Evolutionary conservation across 805 yeast species (phyloP).

Genomic region (Ascoidea tarda): DNA sequence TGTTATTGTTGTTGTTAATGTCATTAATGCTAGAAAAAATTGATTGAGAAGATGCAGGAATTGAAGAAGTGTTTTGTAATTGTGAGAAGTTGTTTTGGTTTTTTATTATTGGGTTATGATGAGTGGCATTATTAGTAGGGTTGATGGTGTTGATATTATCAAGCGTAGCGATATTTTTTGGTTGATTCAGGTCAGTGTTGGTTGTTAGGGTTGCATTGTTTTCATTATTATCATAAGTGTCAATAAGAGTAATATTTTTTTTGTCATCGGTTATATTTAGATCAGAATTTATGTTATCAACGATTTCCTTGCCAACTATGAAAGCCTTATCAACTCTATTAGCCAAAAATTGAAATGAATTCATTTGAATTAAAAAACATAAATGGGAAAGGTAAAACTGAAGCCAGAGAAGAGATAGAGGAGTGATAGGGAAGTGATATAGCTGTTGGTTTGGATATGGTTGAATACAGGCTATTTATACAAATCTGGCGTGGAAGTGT

Average conservation of each 20-base stretch:
- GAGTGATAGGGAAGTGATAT: too few species aligned
- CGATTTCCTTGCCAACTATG: background rate
- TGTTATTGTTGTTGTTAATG: too few species aligned
- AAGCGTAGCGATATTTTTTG: background rate
- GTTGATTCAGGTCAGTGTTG: background rate
- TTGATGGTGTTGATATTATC: constrained; percentile 1
- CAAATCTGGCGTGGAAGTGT: too few species aligned
- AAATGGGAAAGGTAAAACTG: too few species aligned
- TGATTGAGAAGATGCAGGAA: too few species aligned
- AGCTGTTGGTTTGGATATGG: too few species aligned
- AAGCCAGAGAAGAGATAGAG: too few species aligned
- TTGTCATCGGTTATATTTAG: background rate
- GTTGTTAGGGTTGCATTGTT: background rate
- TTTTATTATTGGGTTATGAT: background rate
- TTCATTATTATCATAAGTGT: background rate
- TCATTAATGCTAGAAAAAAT: too few species aligned
- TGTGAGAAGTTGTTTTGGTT: too few species aligned
- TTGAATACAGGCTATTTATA: too few species aligned
- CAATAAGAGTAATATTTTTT: background rate
- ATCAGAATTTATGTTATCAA: too few species aligned
- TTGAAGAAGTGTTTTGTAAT: too few species aligned
- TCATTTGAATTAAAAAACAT: constrained; percentile 8
- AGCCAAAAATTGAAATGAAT: constrained; percentile 16
- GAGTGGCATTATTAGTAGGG: background rate
- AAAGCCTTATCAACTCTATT: constrained; percentile 14